Evolutionary conservation across 371 early-diverging fungal species (phyloP), one percentile per base, ranked within the genome.

Genomic region (Mucor irregularis): DNA sequence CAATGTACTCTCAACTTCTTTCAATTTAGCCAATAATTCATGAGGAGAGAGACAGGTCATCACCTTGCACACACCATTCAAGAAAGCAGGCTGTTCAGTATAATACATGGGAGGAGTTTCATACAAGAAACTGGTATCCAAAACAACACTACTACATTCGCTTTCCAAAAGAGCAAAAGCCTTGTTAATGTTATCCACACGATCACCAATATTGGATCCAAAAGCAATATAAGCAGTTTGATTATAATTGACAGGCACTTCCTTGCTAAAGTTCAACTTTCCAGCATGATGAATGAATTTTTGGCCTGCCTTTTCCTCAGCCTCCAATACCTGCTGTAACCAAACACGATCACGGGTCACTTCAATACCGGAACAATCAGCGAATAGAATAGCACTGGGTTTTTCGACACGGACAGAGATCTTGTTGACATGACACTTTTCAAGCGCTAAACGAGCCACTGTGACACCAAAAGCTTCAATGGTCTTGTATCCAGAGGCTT

Each of bases 101-200:
- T 90, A 85, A 72, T 99, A 98, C 98, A 97, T 97, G 29, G 99
- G 95, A 10, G 89, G 78, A 0, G 97, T 95, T 66, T 97, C 95
- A 71, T 99, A 99, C 56, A 99, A 67, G 72, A 92, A 97, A 35
- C 96, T 96, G 10, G 98, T 96, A 61, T 97, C 94, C n/a, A 90
- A 62, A 3, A 99, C 70, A 13, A 76, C 68, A 46, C 84, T 81
- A 13, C 58, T 53, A 4, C 74, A 68, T 17, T 75, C 69, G 1
- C 62, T 58, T 61, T 84, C 81, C 21, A 97, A 69, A 29, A 66
- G 39, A 25, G 59, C 58, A n/a, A 98, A 55, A 0, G 96, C 96
- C 17, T 74, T 58, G 28, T 89, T 77, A 56, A 99, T 86, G 61
- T 95, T 91, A 4, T 64, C 75, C 10, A 84, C 78, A 26, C 91